phyloP scores from a whole-genome alignment of 2,329 filamentous ascomycete genomes.

The Chaetoscypha palmicola region DNA sequence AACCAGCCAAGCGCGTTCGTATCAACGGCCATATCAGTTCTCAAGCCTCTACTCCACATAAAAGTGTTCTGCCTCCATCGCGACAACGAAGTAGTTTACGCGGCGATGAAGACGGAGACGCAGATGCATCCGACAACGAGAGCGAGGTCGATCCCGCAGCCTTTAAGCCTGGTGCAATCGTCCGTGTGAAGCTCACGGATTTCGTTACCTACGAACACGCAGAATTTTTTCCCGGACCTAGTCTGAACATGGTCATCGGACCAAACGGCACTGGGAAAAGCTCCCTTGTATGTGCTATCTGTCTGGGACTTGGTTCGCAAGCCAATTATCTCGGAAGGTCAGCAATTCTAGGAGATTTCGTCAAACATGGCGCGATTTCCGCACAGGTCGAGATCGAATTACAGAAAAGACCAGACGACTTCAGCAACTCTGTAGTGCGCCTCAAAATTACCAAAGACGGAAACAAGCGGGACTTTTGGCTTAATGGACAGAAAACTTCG shows the following conservation, averaged over 20 bases:
- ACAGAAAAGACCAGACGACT: conserved; percentile 52
- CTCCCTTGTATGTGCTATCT: conserved; percentile 94
- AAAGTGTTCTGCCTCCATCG: too few relatives aligned
- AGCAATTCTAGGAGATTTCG: conserved; percentile 78
- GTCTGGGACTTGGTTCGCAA: conserved; percentile 79
- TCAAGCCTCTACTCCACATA: conserved; percentile 9
- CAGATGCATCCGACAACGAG: conserved; percentile 5
- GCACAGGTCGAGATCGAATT: conserved; percentile 90
- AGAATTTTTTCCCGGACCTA: conserved; percentile 85
- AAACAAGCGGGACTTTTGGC: conserved; percentile 70
- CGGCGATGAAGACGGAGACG: conserved; percentile 9
- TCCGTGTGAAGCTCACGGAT: conserved; percentile 76
- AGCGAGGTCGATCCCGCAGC: conserved; percentile 1
- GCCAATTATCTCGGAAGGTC: conserved; percentile 79
- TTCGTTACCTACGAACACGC: conserved; percentile 94
- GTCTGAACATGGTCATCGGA: conserved; percentile 96
- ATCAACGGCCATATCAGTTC: conserved; percentile 16
- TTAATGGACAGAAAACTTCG: conserved; percentile 59
- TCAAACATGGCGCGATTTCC: conserved; percentile 76
- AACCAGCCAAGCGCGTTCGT: conserved; percentile 26
- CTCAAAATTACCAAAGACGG: conserved; percentile 75
- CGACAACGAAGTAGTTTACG: conserved; percentile 1
- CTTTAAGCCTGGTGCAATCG: conserved; percentile 66
- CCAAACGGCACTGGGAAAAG: conserved; percentile 99
- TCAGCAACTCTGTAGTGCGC: conserved; percentile 64